These are phyloP conservation scores for Fusarium acutatum DNA, from an alignment of 2,329 filamentous ascomycete species.

Conservation along the genomic window DNA sequence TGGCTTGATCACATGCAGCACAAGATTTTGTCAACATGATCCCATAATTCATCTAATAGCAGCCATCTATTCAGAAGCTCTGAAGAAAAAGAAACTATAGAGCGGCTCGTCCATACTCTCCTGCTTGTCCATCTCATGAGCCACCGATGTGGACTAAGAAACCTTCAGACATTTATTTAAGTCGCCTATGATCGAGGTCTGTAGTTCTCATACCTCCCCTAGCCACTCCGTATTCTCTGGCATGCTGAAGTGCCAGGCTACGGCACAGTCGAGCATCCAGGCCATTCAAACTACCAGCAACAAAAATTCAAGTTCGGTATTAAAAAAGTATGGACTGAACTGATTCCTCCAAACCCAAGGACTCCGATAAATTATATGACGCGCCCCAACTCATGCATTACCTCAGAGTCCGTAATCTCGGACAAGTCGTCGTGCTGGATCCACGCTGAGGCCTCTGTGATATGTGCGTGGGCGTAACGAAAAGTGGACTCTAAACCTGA, in stretches of 20 bases:
- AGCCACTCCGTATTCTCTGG: conserved; percentile 29
- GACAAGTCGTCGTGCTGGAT: conserved; percentile 41
- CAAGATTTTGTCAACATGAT: background rate
- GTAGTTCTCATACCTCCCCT: background rate
- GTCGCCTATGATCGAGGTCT: background rate
- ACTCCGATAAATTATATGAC: conserved; percentile 53
- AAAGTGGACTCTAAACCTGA: conserved; percentile 31
- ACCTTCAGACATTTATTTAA: background rate
- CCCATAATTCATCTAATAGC: conserved; percentile 25
- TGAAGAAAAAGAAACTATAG: conserved; percentile 37
- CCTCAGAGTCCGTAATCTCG: conserved; percentile 35
- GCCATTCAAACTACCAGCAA: conserved; percentile 34
- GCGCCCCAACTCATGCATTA: conserved; percentile 42
- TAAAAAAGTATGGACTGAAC: conserved; percentile 49
- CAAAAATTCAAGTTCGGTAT: conserved; percentile 46
- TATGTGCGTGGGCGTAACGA: conserved; percentile 33
- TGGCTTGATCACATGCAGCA: background rate
- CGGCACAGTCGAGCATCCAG: conserved; percentile 23
- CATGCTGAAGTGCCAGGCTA: conserved; percentile 31
- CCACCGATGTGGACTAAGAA: background rate
- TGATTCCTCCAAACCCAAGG: conserved; percentile 51
- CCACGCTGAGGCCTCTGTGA: conserved; percentile 35
- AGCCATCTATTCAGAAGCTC: conserved; percentile 44
- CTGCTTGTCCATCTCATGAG: conserved; percentile 31
- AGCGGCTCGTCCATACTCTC: conserved; percentile 39